phyloP scores from a whole-genome alignment of 495 filamentous ascomycete species.

The Achaetomiella virescens region DNA sequence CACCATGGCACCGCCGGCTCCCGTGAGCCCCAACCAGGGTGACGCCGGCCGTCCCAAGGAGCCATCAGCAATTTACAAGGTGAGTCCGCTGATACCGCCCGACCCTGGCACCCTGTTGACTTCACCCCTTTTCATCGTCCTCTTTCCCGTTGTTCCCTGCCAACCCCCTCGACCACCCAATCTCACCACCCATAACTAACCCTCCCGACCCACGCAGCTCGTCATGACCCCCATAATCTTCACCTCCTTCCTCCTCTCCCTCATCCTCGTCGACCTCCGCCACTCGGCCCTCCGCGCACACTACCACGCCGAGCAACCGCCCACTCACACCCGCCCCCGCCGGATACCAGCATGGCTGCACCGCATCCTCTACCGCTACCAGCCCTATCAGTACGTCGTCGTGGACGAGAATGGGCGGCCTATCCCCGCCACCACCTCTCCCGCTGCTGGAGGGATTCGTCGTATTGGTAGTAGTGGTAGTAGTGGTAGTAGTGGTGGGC shows the following conservation, averaged over 20 bases:
- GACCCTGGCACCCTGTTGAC: no score
- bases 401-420: slow-evolving; percentile 1
- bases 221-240: slow-evolving; percentile 46
- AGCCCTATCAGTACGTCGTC: slow-evolving; percentile 22
- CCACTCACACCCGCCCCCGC: slow-evolving; percentile 5
- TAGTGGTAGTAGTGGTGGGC: background rate
- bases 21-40: slow-evolving; percentile 20
- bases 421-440: no score
- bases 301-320: slow-evolving; percentile 26
- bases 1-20: slow-evolving; percentile 12
- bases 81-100: background rate
- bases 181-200: background rate
- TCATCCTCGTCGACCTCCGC: slow-evolving; percentile 43
- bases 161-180: background rate
- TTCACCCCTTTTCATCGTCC: background rate
- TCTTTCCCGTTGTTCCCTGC: background rate
- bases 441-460: no score
- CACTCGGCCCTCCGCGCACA: slow-evolving; percentile 35
- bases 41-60: slow-evolving; percentile 14
- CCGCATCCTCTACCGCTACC: slow-evolving; percentile 29
- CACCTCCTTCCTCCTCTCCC: slow-evolving; percentile 47
- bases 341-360: slow-evolving; percentile 37
- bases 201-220: slow-evolving; percentile 26
- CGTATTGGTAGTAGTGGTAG: background rate
- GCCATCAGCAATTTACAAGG: slow-evolving; percentile 34